Evolutionary conservation across 306 rosid species (phyloP).

Genomic region (Neltuma alba): DNA sequence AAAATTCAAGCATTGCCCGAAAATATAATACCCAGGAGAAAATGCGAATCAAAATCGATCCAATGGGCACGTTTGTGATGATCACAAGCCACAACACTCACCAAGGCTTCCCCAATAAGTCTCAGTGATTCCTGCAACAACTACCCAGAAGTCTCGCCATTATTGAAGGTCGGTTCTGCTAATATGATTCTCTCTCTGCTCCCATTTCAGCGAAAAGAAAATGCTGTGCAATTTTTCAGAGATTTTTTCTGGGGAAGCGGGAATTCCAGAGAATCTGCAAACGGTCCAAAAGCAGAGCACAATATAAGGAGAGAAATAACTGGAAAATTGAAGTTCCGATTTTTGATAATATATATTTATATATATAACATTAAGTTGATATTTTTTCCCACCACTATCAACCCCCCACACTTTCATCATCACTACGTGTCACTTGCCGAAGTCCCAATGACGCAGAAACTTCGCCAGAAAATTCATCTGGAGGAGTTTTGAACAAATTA

Average conservation of each 20-base stretch:
- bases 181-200: constrained; percentile 7
- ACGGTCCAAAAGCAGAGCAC: constrained; percentile 20
- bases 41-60: constrained; percentile 51
- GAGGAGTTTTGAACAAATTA: not conserved
- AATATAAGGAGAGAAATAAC: constrained; percentile 8
- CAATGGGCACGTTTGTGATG: constrained; percentile 51
- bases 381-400: not conserved
- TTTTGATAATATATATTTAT: constrained; percentile 51
- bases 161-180: constrained; percentile 54
- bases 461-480: not conserved
- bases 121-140: constrained; percentile 49
- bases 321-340: constrained; percentile 39
- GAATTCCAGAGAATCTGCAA: constrained; percentile 60
- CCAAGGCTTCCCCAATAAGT: constrained; percentile 50
- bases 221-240: constrained; percentile 23
- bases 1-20: constrained; percentile 26
- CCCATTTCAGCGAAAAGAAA: constrained; percentile 37
- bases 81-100: constrained; percentile 44
- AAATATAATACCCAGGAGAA: constrained; percentile 33
- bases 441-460: not conserved
- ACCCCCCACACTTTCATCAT: not conserved
- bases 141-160: constrained; percentile 36
- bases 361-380: not conserved
- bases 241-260: constrained; percentile 43
- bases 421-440: not conserved